Evolutionary conservation across 2,329 filamentous ascomycete species (phyloP), one percentile per base, ranked within the genome.

Genomic region (Zelopaecilomyces penicillatus): DNA sequence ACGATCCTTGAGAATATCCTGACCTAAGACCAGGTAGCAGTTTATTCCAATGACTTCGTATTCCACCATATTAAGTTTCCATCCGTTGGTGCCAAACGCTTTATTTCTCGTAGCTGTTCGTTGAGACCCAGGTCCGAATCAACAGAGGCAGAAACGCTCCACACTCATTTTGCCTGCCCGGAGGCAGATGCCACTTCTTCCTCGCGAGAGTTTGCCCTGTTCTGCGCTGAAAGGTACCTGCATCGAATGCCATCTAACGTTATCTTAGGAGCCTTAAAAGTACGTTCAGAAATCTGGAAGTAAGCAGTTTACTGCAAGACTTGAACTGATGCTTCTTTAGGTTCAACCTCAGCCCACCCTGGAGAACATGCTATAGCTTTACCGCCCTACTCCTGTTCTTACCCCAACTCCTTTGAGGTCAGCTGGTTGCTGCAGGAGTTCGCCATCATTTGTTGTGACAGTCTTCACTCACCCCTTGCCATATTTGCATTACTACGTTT

Each of bases 351-450:
- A n/a, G n/a, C n/a, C n/a, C n/a, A n/a, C n/a, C n/a, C n/a, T n/a
- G 49, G 50, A 53, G 56, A 62, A 52, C 46, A 66, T 65, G 63
- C 59, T 51, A 54, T 60, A 62, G 53, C 53, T 47, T 50, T 48
- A 52, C 56, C 52, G 49, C 43, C 46, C 46, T 56, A 49, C 48
- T 49, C 47, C 54, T 60, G 54, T 47, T 52, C 52, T 59, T 59
- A n/a, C n/a, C 55, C 49, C 60, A 63, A 73, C 78, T 82, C 79
- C 80, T 83, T 83, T 83, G 80, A 84, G 80, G 81, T 82, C 83
- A 87, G 83, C 83, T 76, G 82, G 83, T 72, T 77, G 77, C 84
- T 87, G 83, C 84, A 87, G 83, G 81, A 86, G 79, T 67, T 55
- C 50, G 60, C 48, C 54, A 52, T 58, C 52, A 53, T 56, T 55